Evolutionary conservation across 805 yeast species (phyloP), one percentile per base, ranked within the genome.

Genomic region (Pichia cabralensis): DNA sequence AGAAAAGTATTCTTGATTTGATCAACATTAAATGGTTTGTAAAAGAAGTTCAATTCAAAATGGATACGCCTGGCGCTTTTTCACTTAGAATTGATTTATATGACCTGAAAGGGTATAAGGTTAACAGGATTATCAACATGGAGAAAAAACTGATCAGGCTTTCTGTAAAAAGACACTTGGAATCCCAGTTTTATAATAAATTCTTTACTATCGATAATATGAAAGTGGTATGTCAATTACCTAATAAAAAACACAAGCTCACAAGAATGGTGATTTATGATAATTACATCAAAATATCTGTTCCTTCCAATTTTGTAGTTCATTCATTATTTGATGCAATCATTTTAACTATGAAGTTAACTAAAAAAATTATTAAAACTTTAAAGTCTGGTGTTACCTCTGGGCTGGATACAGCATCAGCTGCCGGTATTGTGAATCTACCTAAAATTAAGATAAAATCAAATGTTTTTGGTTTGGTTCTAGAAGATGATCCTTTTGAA

Each of bases 271-370:
- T 26, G 3, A 44, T 63, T 14, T 39, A 35, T 1, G 53, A 67
- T 22, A 46, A 45, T 7, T 57, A 60, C 8, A 61, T 73, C 45
- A 67, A 76, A 35, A 50, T 79, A 28, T 62, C 64, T 17, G 63
- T 85, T 33, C 96, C 96, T 0, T 73, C 79, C 52, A 74, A 75
- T 35, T 82, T 82, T 50, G 64, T 81, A 33, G 74, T 83, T 35
- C 83, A 82, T 57, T 70, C 76, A 17, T 68, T 88, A n/a, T 74
- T 88, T 47, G 96, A 88, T 47, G 81, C 81, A 46, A 59, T 81
- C 12, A 68, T 83, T 14, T 75, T 85, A 0, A 58, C 77, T 26
- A 64, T 66, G 33, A 88, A 88, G 52, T 68, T 84, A 0, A 52
- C 77, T 10, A 71, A 69, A 40, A 94, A 84, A 43, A 61, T 79